Evolutionary conservation across 2,329 filamentous ascomycete genomes (phyloP), one percentile per base, ranked within the genome.

Genomic region (Fusarium pseudoanthophilum): DNA sequence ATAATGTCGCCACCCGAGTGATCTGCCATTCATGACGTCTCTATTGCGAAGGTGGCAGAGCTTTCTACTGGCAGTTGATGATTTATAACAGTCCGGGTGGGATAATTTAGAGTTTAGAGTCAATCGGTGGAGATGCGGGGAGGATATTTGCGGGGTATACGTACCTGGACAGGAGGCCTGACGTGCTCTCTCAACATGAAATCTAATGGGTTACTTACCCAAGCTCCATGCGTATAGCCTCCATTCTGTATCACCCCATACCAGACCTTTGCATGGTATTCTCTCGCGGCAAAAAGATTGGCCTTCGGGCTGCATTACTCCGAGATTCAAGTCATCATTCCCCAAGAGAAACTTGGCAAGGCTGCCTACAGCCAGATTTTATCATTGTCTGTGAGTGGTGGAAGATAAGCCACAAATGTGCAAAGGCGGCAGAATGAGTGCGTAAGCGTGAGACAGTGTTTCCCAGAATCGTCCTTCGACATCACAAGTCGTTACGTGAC

Each of bases 401-500:
- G 26, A 28, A 39, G 24, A 37, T 39, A 37, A 39, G 51, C 51
- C 32, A 7, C 10, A 2, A n/a, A 28, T 10, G 5, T 28, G 18
- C 5, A 14, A 0, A 28, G 51, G 34, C 7, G 4, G 24, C 20
- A 37, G 14, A 13, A 13, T 0, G 18, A 53, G 4, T n/a, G 20
- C 34, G 34, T 53, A 53, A 53, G 51, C 34, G 18, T 18, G 4
- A 21, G 51, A 28, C 4, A 4, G 7, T 11, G 9, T 11, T 2
- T 1, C 7, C 9, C 8, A 36, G 13, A 6, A 9, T 11, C 10
- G 18, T 2, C 3, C 11, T 15, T 3, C 7, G n/a, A 11, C 7
- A 37, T 13, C 5, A 1, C 0, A 37, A 37, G 14, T 7, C 10
- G 1, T 16, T 0, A 13, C 32, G 8, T 21, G 18, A 37, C 7